phyloP scores from a whole-genome alignment of 179 eudicot species.

The Vitellaria paradoxa region DNA sequence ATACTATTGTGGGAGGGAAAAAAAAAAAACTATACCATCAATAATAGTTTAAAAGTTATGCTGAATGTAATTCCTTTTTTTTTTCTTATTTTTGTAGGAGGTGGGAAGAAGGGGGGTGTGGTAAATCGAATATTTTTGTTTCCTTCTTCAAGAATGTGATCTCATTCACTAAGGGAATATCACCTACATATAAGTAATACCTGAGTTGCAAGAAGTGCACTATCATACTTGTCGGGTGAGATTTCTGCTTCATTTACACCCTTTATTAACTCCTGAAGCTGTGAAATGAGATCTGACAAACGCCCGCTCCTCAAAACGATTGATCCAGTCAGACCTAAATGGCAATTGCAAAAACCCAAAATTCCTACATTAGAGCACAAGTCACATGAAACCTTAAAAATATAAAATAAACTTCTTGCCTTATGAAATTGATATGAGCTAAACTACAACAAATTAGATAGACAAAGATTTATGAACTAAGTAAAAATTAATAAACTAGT shows the following conservation, averaged over 20 bases:
- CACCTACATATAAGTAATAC: conserved; percentile 30
- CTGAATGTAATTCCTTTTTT: not conserved
- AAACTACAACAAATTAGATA: not conserved
- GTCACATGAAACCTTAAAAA: not conserved
- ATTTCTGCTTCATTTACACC: conserved; percentile 70
- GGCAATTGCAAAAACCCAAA: conserved; percentile 11
- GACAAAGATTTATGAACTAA: not conserved
- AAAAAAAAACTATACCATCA: not conserved
- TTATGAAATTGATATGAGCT: not conserved
- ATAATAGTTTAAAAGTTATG: not conserved
- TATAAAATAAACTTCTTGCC: conserved; percentile 2
- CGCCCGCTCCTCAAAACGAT: conserved; percentile 79
- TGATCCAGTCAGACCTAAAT: conserved; percentile 78
- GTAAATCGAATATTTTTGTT: not conserved
- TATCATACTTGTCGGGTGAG: conserved; percentile 64
- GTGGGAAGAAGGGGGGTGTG: no score
- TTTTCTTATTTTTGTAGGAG: not conserved
- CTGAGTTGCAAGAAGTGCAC: conserved; percentile 78
- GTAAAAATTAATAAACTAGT: no score
- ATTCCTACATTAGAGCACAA: not conserved
- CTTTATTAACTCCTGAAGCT: conserved; percentile 67
- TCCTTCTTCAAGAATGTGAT: not conserved
- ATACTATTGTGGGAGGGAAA: not conserved
- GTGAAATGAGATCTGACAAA: conserved; percentile 69
- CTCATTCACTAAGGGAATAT: not conserved